phyloP scores from a whole-genome alignment of 2,329 filamentous ascomycete species.

The Fusarium sp. region DNA sequence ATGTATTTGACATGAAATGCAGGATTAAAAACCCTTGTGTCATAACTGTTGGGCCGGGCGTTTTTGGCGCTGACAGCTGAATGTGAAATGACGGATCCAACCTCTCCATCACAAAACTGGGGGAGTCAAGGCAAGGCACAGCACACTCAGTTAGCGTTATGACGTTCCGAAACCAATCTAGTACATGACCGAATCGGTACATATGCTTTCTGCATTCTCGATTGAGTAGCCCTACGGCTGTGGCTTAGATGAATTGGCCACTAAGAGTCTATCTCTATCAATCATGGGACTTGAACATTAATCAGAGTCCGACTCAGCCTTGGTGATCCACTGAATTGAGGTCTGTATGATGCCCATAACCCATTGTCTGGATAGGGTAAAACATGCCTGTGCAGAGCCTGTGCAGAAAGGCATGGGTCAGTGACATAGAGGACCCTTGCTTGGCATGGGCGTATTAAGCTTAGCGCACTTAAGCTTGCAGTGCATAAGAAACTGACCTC shows the following conservation, averaged over 20 bases:
- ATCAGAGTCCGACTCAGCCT: neutral
- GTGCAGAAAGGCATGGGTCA: neutral
- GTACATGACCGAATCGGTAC: neutral
- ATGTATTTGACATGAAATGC: neutral
- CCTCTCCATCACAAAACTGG: neutral
- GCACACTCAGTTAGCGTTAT: neutral
- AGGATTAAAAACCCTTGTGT: neutral
- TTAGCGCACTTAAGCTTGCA: constrained; percentile 31
- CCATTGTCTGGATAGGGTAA: neutral
- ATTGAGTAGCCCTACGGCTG: constrained; percentile 6
- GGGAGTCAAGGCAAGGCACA: neutral
- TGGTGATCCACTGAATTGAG: neutral
- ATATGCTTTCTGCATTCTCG: constrained; percentile 7
- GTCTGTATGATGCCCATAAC: neutral
- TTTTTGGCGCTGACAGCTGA: constrained; percentile 24
- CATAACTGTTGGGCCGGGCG: neutral
- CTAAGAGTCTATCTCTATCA: neutral
- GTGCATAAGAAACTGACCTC: neutral
- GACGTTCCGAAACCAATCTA: constrained; percentile 8
- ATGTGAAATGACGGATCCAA: neutral
- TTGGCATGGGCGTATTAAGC: constrained; percentile 30
- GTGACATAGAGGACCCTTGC: constrained; percentile 26
- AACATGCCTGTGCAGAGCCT: neutral
- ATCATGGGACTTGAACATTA: neutral
- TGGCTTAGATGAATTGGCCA: neutral